A percentile compares a stretch with the other conserved stretches of the same genome.
phyloP scores from a whole-genome alignment of 345 rosid genomes.

The Gossypium mustelinum region DNA sequence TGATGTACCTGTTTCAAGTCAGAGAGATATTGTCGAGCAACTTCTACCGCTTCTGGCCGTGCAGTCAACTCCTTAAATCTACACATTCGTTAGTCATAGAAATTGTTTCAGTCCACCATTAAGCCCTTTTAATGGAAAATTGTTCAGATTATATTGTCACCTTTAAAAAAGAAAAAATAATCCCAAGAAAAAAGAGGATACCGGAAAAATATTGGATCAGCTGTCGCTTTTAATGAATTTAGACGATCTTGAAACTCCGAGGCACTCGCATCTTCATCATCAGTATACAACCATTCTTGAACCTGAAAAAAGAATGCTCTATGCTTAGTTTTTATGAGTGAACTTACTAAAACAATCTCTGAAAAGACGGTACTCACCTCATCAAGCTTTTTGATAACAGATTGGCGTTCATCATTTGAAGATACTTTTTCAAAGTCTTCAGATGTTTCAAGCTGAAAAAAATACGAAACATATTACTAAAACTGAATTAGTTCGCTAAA shows the following conservation, averaged over 20 bases:
- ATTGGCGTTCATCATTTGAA: constrained; percentile 68
- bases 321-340: constrained; percentile 1
- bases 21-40: constrained; percentile 53
- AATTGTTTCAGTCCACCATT: constrained; percentile 4
- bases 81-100: constrained; percentile 7
- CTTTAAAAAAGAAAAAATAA: neutral
- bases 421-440: constrained; percentile 73
- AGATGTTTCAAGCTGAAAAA: constrained; percentile 66
- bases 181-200: constrained; percentile 20
- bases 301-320: constrained; percentile 42
- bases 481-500: neutral
- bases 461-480: neutral
- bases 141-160: neutral
- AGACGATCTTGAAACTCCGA: constrained; percentile 61
- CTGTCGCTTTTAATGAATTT: constrained; percentile 65
- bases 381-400: constrained; percentile 79
- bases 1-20: constrained; percentile 42
- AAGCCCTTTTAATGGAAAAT: neutral
- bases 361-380: constrained; percentile 44
- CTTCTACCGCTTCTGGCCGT: constrained; percentile 64
- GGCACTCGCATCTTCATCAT: constrained; percentile 92
- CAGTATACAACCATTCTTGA: constrained; percentile 97
- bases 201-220: constrained; percentile 86
- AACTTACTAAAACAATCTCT: constrained; percentile 7
- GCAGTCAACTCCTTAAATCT: constrained; percentile 82